A percentile compares a stretch with the other conserved stretches of the same genome.
Conservation (phyloP, 441 rosid species). For the Syzygium malaccense region DNA sequence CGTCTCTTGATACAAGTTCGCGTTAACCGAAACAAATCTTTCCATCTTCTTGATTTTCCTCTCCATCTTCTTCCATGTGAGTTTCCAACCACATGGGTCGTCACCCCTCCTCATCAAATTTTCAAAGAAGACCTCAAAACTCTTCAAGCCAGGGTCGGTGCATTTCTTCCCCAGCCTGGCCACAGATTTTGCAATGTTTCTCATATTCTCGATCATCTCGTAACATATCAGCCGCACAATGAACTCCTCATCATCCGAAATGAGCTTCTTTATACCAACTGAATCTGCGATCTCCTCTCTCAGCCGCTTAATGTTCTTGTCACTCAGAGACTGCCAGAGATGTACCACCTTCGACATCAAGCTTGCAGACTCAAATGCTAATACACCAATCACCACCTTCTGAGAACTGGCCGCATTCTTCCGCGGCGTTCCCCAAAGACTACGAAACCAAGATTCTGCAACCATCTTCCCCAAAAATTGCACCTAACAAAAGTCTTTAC, state of each 20-base stretch:
- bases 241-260: slow-evolving; percentile 74
- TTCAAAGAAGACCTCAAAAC: slow-evolving; percentile 47
- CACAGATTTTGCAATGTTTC: slow-evolving; percentile 58
- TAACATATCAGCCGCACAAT: slow-evolving; percentile 46
- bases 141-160: slow-evolving; percentile 50
- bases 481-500: not conserved
- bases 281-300: slow-evolving; percentile 67
- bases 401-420: slow-evolving; percentile 47
- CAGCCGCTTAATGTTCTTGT: slow-evolving; percentile 64
- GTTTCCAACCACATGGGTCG: slow-evolving; percentile 71
- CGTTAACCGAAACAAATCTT: slow-evolving; percentile 61
- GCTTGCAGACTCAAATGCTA: slow-evolving; percentile 88
- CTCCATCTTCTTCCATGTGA: slow-evolving; percentile 76
- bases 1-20: slow-evolving; percentile 81
- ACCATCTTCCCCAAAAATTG: slow-evolving; percentile 39
- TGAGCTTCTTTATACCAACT: slow-evolving; percentile 67
- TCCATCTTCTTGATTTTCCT: slow-evolving; percentile 88
- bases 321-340: slow-evolving; percentile 81
- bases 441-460: slow-evolving; percentile 87
- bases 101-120: slow-evolving; percentile 45
- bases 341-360: slow-evolving; percentile 83
- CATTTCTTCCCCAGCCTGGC: slow-evolving; percentile 73
- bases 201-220: slow-evolving; percentile 63
- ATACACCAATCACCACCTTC: slow-evolving; percentile 59
- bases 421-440: slow-evolving; percentile 59